Conservation (phyloP, 441 rosid genomes). For the Bruguiera hainesii region DNA sequence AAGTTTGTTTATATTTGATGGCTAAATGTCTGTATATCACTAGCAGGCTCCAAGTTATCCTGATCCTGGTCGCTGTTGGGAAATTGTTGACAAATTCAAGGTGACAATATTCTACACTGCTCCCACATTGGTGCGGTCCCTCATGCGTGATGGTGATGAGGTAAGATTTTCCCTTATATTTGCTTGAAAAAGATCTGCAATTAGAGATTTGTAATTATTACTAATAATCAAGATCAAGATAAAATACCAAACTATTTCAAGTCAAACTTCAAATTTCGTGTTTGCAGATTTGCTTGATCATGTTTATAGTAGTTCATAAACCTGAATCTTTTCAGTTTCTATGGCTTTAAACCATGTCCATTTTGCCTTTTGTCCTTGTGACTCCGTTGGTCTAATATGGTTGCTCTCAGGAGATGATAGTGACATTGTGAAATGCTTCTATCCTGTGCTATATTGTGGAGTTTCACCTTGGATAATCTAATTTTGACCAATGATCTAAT, state of each 20-base stretch:
- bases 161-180: constrained; percentile 38
- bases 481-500: not conserved
- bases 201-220: constrained; percentile 10
- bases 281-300: not conserved
- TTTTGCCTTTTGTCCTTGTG: constrained; percentile 12
- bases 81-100: constrained; percentile 93
- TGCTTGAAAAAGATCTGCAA: constrained; percentile 9
- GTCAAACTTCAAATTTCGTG: not conserved
- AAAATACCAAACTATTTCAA: not conserved
- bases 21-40: constrained; percentile 18
- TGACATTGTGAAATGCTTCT: constrained; percentile 5
- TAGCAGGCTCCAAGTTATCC: constrained; percentile 93
- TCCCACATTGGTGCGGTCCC: constrained; percentile 96
- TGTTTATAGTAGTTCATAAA: not conserved
- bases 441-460: constrained; percentile 9
- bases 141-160: constrained; percentile 91
- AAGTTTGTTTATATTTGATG: constrained; percentile 20
- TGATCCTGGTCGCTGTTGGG: constrained; percentile 95
- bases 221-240: constrained; percentile 1
- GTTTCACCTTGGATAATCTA: constrained; percentile 7
- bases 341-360: not conserved
- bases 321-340: not conserved
- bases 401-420: not conserved
- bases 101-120: constrained; percentile 94
- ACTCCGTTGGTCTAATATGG: not conserved